These are phyloP conservation scores for Musa beccarii DNA, from an alignment of 176 grass and related monocot genomes.

Conservation along the genomic window DNA sequence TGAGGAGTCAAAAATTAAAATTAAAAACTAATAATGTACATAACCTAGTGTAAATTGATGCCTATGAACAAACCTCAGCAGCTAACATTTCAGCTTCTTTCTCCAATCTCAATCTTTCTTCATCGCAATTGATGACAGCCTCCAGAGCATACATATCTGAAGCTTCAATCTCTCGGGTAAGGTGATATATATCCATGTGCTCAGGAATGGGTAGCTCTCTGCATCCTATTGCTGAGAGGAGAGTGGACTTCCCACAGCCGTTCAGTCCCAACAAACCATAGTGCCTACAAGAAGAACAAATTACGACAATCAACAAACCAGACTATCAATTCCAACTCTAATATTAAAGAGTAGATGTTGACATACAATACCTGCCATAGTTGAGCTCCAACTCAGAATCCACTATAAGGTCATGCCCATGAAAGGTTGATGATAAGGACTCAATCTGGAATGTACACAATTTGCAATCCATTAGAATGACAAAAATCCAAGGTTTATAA, in stretches of 20 bases:
- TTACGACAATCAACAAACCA: not conserved
- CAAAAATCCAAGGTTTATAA: not conserved
- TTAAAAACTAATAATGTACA: not conserved
- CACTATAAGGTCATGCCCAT: slow-evolving; percentile 97
- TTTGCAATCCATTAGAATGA: no score
- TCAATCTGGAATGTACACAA: slow-evolving; percentile 59
- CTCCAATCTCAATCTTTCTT: slow-evolving; percentile 76
- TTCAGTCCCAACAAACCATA: slow-evolving; percentile 95
- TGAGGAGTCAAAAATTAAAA: slow-evolving; percentile 1
- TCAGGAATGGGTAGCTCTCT: slow-evolving; percentile 89
- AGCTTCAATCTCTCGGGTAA: slow-evolving; percentile 78
- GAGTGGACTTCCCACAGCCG: slow-evolving; percentile 92
- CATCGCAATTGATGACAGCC: slow-evolving; percentile 83
- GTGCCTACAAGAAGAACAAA: slow-evolving; percentile 42
- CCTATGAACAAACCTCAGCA: slow-evolving; percentile 36
- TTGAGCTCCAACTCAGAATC: slow-evolving; percentile 94
- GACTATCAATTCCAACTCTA: not conserved
- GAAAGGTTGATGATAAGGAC: slow-evolving; percentile 85
- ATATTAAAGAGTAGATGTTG: not conserved
- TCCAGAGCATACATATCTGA: slow-evolving; percentile 84
- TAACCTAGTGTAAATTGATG: not conserved
- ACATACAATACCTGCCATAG: slow-evolving; percentile 59
- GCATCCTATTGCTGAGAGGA: slow-evolving; percentile 75
- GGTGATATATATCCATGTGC: slow-evolving; percentile 97
- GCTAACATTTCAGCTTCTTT: slow-evolving; percentile 83